Evolutionary conservation across 176 grass and related monocot species (phyloP).

Genomic region (Puccinellia tenuiflora): DNA sequence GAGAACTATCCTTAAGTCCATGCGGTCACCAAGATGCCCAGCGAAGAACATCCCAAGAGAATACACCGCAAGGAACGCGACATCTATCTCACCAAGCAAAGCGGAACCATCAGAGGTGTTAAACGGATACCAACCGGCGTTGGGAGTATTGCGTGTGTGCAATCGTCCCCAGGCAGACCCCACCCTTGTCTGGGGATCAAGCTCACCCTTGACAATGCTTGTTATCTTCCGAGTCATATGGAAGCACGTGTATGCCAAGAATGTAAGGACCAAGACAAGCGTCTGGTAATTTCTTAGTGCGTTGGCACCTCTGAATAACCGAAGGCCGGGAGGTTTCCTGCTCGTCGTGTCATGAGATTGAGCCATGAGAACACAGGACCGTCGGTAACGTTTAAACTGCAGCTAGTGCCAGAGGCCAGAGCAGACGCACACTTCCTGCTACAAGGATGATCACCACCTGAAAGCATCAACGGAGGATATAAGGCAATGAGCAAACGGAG

Average conservation of each 20-base stretch:
- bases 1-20: constrained; percentile 78
- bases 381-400: neutral
- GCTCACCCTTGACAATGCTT: constrained; percentile 72
- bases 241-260: constrained; percentile 70
- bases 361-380: constrained; percentile 29
- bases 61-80: constrained; percentile 74
- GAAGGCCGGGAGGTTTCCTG: constrained; percentile 40
- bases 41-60: constrained; percentile 82
- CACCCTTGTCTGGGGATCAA: constrained; percentile 55
- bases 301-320: constrained; percentile 14
- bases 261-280: constrained; percentile 69
- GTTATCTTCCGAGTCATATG: constrained; percentile 71
- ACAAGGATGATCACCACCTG: constrained; percentile 22
- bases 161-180: constrained; percentile 31
- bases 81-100: constrained; percentile 63
- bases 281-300: constrained; percentile 38
- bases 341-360: constrained; percentile 4
- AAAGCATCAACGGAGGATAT: constrained; percentile 18
- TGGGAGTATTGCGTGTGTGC: constrained; percentile 12
- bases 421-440: neutral
- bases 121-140: constrained; percentile 60
- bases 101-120: constrained; percentile 47
- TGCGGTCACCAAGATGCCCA: constrained; percentile 65
- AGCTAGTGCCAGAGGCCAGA: neutral
- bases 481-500: neutral